Evolutionary conservation across 2,329 filamentous ascomycete genomes (phyloP).

Genomic region (Pezizomycotina sp.): DNA sequence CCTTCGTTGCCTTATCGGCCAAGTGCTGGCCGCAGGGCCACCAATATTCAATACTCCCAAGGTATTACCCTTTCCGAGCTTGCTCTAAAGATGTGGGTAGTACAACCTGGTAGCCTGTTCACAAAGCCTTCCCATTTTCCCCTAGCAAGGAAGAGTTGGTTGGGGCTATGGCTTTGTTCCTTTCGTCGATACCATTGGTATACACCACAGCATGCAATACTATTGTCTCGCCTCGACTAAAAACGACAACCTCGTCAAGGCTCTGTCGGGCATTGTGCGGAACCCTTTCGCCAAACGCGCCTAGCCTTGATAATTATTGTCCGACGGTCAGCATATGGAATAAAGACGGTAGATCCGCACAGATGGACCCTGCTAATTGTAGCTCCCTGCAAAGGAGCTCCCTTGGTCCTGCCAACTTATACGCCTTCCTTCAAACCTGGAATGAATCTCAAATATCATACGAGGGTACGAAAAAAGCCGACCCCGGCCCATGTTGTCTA

Average conservation of each 20-base stretch:
- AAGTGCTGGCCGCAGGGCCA: constrained; percentile 54
- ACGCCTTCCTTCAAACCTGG: constrained; percentile 13
- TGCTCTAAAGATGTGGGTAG: constrained; percentile 58
- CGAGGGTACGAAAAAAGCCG: too few species aligned
- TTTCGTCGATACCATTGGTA: constrained; percentile 49
- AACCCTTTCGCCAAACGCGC: constrained; percentile 46
- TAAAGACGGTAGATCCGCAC: too few species aligned
- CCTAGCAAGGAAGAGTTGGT: constrained; percentile 48
- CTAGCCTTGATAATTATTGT: constrained; percentile 34
- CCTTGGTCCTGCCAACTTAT: constrained; percentile 38
- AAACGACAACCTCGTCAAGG: constrained; percentile 36
- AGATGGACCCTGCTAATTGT: too few species aligned
- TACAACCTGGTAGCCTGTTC: constrained; percentile 53
- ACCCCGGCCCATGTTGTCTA: too few species aligned
- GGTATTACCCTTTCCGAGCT: constrained; percentile 66
- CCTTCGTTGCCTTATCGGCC: constrained; percentile 57
- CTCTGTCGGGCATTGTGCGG: constrained; percentile 41
- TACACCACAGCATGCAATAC: constrained; percentile 66
- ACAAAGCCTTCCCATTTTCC: constrained; percentile 50
- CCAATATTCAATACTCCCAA: constrained; percentile 41
- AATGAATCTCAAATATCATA: too few species aligned
- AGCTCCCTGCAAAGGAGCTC: constrained; percentile 56
- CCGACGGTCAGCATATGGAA: too few species aligned
- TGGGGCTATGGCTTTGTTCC: constrained; percentile 46
- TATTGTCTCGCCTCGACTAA: constrained; percentile 56